A percentile compares a stretch with the other conserved stretches of the same genome.
Conservation (phyloP, 306 rosid genomes). For the Prunus kanzakura region DNA sequence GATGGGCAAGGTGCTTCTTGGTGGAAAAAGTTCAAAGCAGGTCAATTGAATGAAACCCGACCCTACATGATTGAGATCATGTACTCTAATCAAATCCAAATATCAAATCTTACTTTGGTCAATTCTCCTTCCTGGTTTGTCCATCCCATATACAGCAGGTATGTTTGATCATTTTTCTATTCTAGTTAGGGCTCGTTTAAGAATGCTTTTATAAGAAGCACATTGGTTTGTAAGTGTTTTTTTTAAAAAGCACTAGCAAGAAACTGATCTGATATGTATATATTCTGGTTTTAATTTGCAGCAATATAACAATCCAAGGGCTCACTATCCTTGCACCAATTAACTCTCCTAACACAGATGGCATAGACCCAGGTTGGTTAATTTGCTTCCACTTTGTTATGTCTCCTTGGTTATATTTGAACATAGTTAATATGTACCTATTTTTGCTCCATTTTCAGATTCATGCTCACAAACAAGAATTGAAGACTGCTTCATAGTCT, state of each 20-base stretch:
- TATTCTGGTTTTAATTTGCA: constrained; percentile 16
- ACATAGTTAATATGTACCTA: not conserved
- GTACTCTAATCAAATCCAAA: constrained; percentile 55
- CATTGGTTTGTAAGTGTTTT: too few relatives aligned
- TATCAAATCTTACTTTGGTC: constrained; percentile 56
- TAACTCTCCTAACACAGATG: constrained; percentile 74
- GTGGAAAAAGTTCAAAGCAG: constrained; percentile 53
- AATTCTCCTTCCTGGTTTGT: constrained; percentile 82
- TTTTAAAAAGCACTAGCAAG: too few relatives aligned
- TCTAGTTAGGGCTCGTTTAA: too few relatives aligned
- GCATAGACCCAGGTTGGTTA: constrained; percentile 56
- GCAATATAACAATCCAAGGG: constrained; percentile 46
- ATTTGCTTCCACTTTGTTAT: not conserved
- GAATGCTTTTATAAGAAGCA: too few relatives aligned
- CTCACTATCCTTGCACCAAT: constrained; percentile 68
- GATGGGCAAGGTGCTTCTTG: constrained; percentile 77
- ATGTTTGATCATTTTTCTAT: not conserved
- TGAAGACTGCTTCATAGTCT: constrained; percentile 68
- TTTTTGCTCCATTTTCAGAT: constrained; percentile 30
- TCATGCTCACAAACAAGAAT: constrained; percentile 48
- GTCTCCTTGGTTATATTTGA: not conserved
- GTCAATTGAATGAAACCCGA: constrained; percentile 35
- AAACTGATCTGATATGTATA: too few relatives aligned
- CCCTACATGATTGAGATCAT: constrained; percentile 68
- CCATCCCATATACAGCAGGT: constrained; percentile 74